Percentiles rank a stretch among this genome's conserved stretches.
Conservation (phyloP, 2,329 filamentous ascomycete genomes). For the Conoideocrella luteorostrata region DNA sequence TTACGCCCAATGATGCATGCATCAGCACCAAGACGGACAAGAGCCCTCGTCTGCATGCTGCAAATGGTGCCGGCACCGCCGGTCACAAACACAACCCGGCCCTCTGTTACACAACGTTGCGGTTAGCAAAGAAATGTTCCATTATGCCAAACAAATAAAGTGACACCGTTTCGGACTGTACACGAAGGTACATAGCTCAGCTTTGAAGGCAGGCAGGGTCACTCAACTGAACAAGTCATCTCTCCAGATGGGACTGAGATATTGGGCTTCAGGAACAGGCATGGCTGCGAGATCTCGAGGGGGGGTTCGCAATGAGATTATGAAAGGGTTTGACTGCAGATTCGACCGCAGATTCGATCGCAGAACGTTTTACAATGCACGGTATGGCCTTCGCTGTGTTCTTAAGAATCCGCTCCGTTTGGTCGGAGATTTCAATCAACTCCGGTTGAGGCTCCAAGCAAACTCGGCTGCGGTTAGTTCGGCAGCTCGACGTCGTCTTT, state of each 20-base stretch:
- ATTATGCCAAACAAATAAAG: background rate
- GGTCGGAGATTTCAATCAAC: too few species aligned
- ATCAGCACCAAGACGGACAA: slow-evolving; percentile 86
- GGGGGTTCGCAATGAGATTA: background rate
- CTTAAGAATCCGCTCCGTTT: too few species aligned
- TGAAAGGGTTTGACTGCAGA: too few species aligned
- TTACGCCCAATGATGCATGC: slow-evolving; percentile 92
- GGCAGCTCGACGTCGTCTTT: too few species aligned
- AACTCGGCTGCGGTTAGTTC: too few species aligned
- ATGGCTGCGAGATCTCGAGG: slow-evolving; percentile 34
- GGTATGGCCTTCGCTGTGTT: too few species aligned
- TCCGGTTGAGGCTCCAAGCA: too few species aligned
- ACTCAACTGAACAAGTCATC: slow-evolving; percentile 74
- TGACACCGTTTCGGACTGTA: too few species aligned
- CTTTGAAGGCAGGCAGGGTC: background rate
- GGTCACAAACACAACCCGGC: slow-evolving; percentile 90
- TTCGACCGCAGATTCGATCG: too few species aligned
- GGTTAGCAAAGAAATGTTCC: background rate
- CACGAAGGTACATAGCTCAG: too few species aligned
- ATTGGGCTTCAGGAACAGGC: slow-evolving; percentile 65
- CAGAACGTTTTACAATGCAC: too few species aligned
- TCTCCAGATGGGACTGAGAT: slow-evolving; percentile 77
- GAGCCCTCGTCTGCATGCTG: slow-evolving; percentile 83
- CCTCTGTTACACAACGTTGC: slow-evolving; percentile 45
- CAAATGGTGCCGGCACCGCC: slow-evolving; percentile 92